Evolutionary conservation across 192 early-diverging fungal species (phyloP).

Genomic region (Coemansia sp.): DNA sequence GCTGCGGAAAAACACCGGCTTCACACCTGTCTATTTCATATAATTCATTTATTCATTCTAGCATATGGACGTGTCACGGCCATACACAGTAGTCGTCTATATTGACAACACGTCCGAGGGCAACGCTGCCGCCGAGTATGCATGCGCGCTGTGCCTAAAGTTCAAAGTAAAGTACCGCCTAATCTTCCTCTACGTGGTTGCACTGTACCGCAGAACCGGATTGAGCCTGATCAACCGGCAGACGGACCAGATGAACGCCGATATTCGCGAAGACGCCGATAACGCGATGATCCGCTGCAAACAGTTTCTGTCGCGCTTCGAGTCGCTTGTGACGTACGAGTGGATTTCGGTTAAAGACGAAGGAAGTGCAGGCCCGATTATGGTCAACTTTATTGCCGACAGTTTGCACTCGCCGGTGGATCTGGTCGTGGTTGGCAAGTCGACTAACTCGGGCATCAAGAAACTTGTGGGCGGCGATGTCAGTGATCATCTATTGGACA

Average conservation of each 20-base stretch:
- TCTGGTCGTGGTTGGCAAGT: conserved; percentile 41
- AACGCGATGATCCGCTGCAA: conserved; percentile 47
- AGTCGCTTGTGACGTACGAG: conserved; percentile 49
- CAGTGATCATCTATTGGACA: conserved; percentile 37
- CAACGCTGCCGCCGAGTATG: conserved; percentile 52
- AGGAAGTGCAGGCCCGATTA: conserved; percentile 44
- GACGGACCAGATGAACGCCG: conserved; percentile 52
- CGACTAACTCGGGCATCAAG: conserved; percentile 28
- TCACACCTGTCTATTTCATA: not conserved
- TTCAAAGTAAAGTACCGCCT: conserved; percentile 51
- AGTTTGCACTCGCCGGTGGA: conserved; percentile 37
- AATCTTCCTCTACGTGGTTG: conserved; percentile 52
- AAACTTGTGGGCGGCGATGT: conserved; percentile 44
- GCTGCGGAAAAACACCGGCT: not conserved
- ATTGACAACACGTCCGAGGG: conserved; percentile 48
- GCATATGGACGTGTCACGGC: conserved; percentile 23
- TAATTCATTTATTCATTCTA: not conserved
- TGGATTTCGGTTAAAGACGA: conserved; percentile 57
- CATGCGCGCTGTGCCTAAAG: conserved; percentile 49
- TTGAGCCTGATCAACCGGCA: conserved; percentile 50
- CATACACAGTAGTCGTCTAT: conserved; percentile 49
- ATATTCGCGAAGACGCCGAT: conserved; percentile 53
- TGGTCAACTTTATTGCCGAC: conserved; percentile 40
- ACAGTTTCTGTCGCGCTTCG: conserved; percentile 54
- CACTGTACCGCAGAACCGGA: conserved; percentile 37